These are phyloP conservation scores for Teratosphaeria destructans DNA, from an alignment of 2,329 filamentous ascomycete genomes.

Conservation along the genomic window DNA sequence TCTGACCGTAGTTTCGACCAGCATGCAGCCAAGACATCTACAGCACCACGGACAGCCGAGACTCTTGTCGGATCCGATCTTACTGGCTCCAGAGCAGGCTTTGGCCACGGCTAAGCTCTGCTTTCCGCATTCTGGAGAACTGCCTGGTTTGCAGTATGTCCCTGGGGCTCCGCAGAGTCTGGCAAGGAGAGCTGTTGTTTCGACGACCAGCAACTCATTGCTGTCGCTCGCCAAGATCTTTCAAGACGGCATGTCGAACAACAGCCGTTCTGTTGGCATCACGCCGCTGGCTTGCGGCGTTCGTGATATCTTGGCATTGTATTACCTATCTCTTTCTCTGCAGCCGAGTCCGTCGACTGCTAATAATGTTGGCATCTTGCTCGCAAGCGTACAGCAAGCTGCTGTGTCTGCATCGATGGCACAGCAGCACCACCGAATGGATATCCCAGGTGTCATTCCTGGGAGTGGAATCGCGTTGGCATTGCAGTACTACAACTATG, in stretches of 20 bases:
- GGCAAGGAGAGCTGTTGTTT: slow-evolving; percentile 68
- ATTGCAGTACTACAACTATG: slow-evolving; percentile 91
- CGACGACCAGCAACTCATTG: slow-evolving; percentile 90
- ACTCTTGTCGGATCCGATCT: slow-evolving; percentile 49
- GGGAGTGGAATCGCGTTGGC: slow-evolving; percentile 84
- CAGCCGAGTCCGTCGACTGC: slow-evolving; percentile 95
- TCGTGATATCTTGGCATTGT: slow-evolving; percentile 83
- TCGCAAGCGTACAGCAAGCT: slow-evolving; percentile 84
- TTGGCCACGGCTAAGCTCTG: slow-evolving; percentile 72
- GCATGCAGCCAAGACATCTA: slow-evolving; percentile 14
- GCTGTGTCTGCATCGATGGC: slow-evolving; percentile 18
- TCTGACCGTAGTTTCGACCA: slow-evolving; percentile 51
- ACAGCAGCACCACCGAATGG: slow-evolving; percentile 18
- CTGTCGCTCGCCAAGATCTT: slow-evolving; percentile 95
- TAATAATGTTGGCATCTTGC: slow-evolving; percentile 92
- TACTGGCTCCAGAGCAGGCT: slow-evolving; percentile 75
- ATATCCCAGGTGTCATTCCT: slow-evolving; percentile 67
- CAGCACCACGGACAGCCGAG: not conserved
- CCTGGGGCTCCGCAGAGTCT: slow-evolving; percentile 47
- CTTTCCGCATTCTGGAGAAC: slow-evolving; percentile 62
- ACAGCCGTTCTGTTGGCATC: slow-evolving; percentile 34
- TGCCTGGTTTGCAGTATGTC: slow-evolving; percentile 70
- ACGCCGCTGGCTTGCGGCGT: slow-evolving; percentile 56
- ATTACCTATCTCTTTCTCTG: slow-evolving; percentile 87
- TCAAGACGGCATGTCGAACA: slow-evolving; percentile 84